Conservation (phyloP, 176 grass and related monocot genomes). For the Coix lacrymajobi region DNA sequence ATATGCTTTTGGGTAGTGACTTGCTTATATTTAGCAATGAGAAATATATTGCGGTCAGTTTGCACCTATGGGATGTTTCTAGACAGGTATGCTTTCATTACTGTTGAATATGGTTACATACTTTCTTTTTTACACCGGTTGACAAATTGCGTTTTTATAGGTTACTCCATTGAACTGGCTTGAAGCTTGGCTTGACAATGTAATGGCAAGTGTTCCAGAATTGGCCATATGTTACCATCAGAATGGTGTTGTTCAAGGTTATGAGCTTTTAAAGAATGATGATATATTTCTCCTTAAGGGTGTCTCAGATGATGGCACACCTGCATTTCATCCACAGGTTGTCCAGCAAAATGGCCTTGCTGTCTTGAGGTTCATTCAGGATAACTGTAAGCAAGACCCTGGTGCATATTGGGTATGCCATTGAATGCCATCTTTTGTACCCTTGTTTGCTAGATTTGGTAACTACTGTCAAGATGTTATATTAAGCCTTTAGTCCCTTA, state of each 20-base stretch:
- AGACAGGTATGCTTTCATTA: slow-evolving; percentile 67
- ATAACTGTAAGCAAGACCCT: slow-evolving; percentile 97
- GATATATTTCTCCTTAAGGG: slow-evolving; percentile 95
- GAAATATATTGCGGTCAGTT: slow-evolving; percentile 90
- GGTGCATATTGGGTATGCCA: slow-evolving; percentile 92
- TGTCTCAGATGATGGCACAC: slow-evolving; percentile 86
- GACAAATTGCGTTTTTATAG: slow-evolving; percentile 44
- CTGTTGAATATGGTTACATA: slow-evolving; percentile 6
- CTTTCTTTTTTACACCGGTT: neutral
- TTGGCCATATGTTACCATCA: slow-evolving; percentile 95
- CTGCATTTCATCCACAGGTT: slow-evolving; percentile 91
- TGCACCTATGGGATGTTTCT: slow-evolving; percentile 96
- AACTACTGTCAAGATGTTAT: neutral
- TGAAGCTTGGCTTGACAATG: slow-evolving; percentile 98
- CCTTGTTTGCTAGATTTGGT: neutral
- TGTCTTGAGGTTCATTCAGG: slow-evolving; percentile 89
- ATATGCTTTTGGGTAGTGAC: slow-evolving; percentile 95
- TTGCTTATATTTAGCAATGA: slow-evolving; percentile 99
- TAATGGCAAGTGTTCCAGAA: slow-evolving; percentile 97
- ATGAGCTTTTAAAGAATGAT: slow-evolving; percentile 96
- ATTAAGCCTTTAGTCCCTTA: slow-evolving; percentile 1
- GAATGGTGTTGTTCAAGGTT: slow-evolving; percentile 98
- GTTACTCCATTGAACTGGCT: slow-evolving; percentile 93
- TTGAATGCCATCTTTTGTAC: neutral
- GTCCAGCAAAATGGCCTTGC: slow-evolving; percentile 98